A percentile compares a stretch with the other conserved stretches of the same genome.
Conservation (phyloP, 352 stramenopile genomes). For the Globisporangium viniferum region DNA sequence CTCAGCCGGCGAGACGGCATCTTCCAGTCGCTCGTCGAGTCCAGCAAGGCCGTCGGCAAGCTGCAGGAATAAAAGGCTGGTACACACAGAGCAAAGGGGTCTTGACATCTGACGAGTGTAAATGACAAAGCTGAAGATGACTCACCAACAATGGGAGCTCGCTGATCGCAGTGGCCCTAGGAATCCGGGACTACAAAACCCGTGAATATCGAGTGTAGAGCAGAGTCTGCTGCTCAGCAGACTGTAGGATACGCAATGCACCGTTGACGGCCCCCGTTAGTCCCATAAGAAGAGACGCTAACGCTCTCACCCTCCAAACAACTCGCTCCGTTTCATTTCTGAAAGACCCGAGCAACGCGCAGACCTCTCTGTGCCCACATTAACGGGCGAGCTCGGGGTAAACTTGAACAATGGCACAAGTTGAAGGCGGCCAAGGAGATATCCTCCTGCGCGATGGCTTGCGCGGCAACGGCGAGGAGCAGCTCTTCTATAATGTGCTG, state of each 20-base stretch:
- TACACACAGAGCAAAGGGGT: background rate
- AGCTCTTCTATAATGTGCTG: background rate
- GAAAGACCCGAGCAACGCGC: background rate
- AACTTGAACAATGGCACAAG: background rate
- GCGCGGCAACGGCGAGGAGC: background rate
- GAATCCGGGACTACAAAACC: too few species aligned
- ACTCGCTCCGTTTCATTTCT: too few species aligned
- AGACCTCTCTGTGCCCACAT: background rate
- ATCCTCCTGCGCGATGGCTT: background rate
- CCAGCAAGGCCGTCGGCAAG: conserved; percentile 16
- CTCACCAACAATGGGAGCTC: background rate
- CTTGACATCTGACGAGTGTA: background rate
- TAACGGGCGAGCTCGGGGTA: too few species aligned
- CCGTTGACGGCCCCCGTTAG: too few species aligned
- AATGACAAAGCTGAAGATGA: background rate
- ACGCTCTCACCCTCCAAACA: too few species aligned
- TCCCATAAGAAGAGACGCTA: too few species aligned
- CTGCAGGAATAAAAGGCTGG: background rate
- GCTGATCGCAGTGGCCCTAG: background rate
- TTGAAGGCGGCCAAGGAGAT: background rate
- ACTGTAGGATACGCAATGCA: too few species aligned
- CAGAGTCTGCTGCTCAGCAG: too few species aligned
- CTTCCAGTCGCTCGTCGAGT: conserved; percentile 38
- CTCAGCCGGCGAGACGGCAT: conserved; percentile 43
- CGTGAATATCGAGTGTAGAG: too few species aligned